Percentiles rank a stretch among this genome's conserved stretches.
Evolutionary conservation across 2,329 filamentous ascomycete genomes (phyloP).

Genomic region (Cladophialophora chaetospira): DNA sequence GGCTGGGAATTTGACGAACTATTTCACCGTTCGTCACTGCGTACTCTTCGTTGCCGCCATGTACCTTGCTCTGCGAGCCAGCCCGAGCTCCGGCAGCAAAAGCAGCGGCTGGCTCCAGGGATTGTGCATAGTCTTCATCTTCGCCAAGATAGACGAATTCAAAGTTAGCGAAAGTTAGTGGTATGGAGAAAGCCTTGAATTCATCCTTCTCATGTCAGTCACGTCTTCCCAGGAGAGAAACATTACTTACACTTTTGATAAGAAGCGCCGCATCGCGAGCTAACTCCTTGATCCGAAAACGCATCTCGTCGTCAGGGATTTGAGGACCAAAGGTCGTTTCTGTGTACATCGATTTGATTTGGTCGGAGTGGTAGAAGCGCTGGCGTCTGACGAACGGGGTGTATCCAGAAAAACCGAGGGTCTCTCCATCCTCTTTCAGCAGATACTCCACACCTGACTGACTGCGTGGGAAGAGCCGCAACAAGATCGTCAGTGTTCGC

Average conservation of each 20-base stretch:
- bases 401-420: conserved; percentile 66
- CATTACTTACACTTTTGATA: conserved; percentile 50
- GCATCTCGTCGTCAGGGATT: conserved; percentile 62
- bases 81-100: not conserved
- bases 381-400: conserved; percentile 44
- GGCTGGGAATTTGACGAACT: not conserved
- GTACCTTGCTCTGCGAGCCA: no score
- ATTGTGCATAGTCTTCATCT: not conserved
- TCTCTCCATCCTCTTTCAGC: conserved; percentile 68
- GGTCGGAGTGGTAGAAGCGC: conserved; percentile 46
- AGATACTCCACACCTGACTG: conserved; percentile 61
- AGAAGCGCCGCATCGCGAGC: conserved; percentile 63
- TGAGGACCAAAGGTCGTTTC: conserved; percentile 19
- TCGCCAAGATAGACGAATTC: conserved; percentile 21
- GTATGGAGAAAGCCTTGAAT: conserved; percentile 14
- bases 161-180: conserved; percentile 21
- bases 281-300: conserved; percentile 65
- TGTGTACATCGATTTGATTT: conserved; percentile 48
- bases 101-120: not conserved
- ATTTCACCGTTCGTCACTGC: conserved; percentile 30
- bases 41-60: conserved; percentile 29
- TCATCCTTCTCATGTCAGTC: conserved; percentile 23
- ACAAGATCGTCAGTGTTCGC: conserved; percentile 61
- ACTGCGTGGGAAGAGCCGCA: conserved; percentile 60
- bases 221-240: not conserved